A percentile compares a stretch with the other conserved stretches of the same genome.
Evolutionary conservation across 192 early-diverging fungal species (phyloP).

Genomic region (Coemansia sp.): DNA sequence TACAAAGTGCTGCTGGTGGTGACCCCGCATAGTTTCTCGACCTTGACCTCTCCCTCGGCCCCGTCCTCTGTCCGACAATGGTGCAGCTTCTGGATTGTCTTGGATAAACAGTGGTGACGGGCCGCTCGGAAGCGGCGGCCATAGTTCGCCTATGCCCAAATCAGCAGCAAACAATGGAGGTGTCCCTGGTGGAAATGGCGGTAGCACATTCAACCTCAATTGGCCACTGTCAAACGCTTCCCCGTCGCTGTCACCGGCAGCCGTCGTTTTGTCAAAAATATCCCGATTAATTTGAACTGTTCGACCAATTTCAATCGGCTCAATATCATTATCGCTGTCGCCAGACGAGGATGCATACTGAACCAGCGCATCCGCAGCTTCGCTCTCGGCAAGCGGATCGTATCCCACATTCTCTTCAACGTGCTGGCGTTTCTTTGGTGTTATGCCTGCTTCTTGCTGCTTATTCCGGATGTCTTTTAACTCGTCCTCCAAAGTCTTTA

Average conservation of each 20-base stretch:
- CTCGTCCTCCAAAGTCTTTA: slow-evolving; percentile 30
- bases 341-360: slow-evolving; percentile 18
- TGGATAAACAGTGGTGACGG: slow-evolving; percentile 41
- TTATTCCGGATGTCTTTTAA: slow-evolving; percentile 26
- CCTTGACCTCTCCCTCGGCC: background rate
- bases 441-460: slow-evolving; percentile 42
- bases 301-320: background rate
- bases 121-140: slow-evolving; percentile 46
- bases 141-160: slow-evolving; percentile 14
- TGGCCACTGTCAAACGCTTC: background rate
- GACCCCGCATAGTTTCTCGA: background rate
- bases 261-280: slow-evolving; percentile 1
- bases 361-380: slow-evolving; percentile 2
- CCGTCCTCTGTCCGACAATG: slow-evolving; percentile 1
- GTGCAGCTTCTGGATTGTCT: slow-evolving; percentile 2
- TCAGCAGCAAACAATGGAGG: slow-evolving; percentile 35
- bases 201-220: slow-evolving; percentile 8
- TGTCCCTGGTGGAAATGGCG: slow-evolving; percentile 45
- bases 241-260: background rate
- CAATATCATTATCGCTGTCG: slow-evolving; percentile 3
- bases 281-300: slow-evolving; percentile 7
- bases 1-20: background rate
- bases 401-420: slow-evolving; percentile 22
- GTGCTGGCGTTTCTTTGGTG: background rate
- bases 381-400: slow-evolving; percentile 31